Percentiles rank a stretch among this genome's conserved stretches.
These are phyloP conservation scores for Gyromitra esculenta DNA, from an alignment of 2,329 filamentous ascomycete species.

Conservation along the genomic window DNA sequence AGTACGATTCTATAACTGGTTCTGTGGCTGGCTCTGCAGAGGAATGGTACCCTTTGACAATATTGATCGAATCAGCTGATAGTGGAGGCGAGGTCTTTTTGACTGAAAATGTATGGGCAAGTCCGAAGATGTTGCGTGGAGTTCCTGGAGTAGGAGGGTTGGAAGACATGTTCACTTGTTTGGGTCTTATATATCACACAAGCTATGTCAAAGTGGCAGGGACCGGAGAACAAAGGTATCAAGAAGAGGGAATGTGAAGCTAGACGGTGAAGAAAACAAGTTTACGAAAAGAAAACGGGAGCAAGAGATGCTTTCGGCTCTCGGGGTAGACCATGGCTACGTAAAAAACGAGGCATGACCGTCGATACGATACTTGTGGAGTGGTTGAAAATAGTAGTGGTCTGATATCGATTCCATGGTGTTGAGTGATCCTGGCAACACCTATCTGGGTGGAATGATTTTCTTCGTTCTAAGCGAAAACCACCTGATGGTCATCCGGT, in stretches of 20 bases:
- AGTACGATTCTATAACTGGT: slow-evolving; percentile 28
- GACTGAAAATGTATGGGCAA: slow-evolving; percentile 42
- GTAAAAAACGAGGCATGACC: slow-evolving; percentile 17
- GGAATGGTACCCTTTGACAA: slow-evolving; percentile 40
- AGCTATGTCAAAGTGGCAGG: background rate
- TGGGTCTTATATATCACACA: slow-evolving; percentile 15
- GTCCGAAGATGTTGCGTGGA: slow-evolving; percentile 44
- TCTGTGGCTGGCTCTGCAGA: slow-evolving; percentile 11
- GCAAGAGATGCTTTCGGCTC: slow-evolving; percentile 2
- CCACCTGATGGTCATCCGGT: slow-evolving; percentile 43
- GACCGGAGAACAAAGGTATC: background rate
- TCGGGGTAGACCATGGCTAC: slow-evolving; percentile 1
- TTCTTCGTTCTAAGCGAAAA: slow-evolving; percentile 28
- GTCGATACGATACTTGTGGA: slow-evolving; percentile 25
- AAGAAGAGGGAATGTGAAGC: slow-evolving; percentile 12
- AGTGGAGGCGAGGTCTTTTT: slow-evolving; percentile 40
- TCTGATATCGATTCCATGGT: slow-evolving; percentile 35
- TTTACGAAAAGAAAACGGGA: slow-evolving; percentile 38
- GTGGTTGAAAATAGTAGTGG: slow-evolving; percentile 39
- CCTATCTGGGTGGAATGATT: slow-evolving; percentile 36
- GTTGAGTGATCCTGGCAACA: slow-evolving; percentile 28
- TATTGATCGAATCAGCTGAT: slow-evolving; percentile 17
- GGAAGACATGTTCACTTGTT: slow-evolving; percentile 14
- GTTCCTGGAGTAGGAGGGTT: slow-evolving; percentile 22
- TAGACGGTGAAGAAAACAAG: background rate